Evolutionary conservation across 805 yeast species (phyloP), one percentile per base, ranked within the genome.

Genomic region (Wickerhamiella azyma): DNA sequence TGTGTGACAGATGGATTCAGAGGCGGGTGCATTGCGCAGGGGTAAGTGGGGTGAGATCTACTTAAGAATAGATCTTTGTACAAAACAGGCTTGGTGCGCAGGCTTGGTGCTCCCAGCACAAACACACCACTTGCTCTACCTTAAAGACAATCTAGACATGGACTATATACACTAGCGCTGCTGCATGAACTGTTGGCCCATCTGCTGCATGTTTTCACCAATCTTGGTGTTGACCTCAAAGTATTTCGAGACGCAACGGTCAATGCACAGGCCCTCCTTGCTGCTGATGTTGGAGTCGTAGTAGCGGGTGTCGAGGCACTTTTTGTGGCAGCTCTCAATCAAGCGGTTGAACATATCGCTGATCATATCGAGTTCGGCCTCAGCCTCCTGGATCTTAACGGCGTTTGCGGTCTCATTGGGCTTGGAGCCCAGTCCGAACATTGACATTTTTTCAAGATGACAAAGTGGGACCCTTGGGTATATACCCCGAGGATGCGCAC

Each of bases 331-430:
- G 55, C 85, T 81, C 58, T 81, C 88, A 19, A 86, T 94, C 58
- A 88, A 71, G 59, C 79, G 58, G 76, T 89, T 89, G 77, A 89
- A 89, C 96, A 89, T 86, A 56, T 92, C 95, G 35, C 96, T 88
- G 56, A 89, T 95, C 79, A 92, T 81, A 65, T 89, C 98, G 55
- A 89, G 74, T 66, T 89, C 98, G 48, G 95, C 84, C 68, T 89
- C 97, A 44, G 98, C 98, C 54, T 94, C 94, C 41, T 64, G 64
- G 50, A 66, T 50, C 59, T 66, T 66, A 40, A 54, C 57, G 46
- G 57, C 61, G 30, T 49, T 38, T 21, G 53, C 50, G 50, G 62
- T 65, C 42, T 74, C 71, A 49, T 68, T 59, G 39, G 66, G 62
- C 46, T 53, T 54, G 46, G 76, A 75, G 49, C 77, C 77, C 54